A percentile compares a stretch with the other conserved stretches of the same genome.
Conservation (phyloP, 352 stramenopile genomes). For the Pythium phragmitis region DNA sequence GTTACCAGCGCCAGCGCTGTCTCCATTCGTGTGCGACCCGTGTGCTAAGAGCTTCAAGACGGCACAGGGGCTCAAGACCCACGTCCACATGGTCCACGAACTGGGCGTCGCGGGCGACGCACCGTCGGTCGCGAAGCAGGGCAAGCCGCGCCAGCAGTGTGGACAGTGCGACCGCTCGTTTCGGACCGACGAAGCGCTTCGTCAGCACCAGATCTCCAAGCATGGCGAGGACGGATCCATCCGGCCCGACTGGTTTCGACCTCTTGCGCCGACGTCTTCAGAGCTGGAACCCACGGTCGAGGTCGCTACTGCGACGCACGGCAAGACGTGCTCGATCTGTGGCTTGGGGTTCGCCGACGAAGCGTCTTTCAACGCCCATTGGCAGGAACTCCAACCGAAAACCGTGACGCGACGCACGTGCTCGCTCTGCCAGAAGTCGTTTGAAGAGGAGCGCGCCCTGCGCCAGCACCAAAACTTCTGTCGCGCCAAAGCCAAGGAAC, state of each 20-base stretch:
- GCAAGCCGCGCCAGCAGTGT: constrained; percentile 31
- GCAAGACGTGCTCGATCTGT: constrained; percentile 37
- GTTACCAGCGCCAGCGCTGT: background rate
- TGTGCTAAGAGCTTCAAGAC: constrained; percentile 74
- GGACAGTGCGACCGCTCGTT: constrained; percentile 61
- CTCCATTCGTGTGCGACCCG: constrained; percentile 42
- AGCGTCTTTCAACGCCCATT: constrained; percentile 26
- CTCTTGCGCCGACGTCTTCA: background rate
- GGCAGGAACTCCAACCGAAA: constrained; percentile 30
- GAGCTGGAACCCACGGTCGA: background rate
- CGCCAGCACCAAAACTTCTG: constrained; percentile 83
- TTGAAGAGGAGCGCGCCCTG: constrained; percentile 68
- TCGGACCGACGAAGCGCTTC: constrained; percentile 69
- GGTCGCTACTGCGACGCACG: constrained; percentile 22
- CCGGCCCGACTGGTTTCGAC: constrained; percentile 74
- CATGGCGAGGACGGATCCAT: constrained; percentile 78
- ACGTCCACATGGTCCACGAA: constrained; percentile 86
- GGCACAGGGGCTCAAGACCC: constrained; percentile 66
- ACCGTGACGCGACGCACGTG: constrained; percentile 11
- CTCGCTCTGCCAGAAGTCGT: constrained; percentile 41
- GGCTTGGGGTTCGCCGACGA: constrained; percentile 23
- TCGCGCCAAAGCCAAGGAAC: constrained; percentile 7
- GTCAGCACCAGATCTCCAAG: constrained; percentile 78
- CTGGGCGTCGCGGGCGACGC: constrained; percentile 33
- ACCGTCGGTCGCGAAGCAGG: background rate